Evolutionary conservation across 2,329 filamentous ascomycete genomes (phyloP).

Genomic region (Sporothrix humicola): DNA sequence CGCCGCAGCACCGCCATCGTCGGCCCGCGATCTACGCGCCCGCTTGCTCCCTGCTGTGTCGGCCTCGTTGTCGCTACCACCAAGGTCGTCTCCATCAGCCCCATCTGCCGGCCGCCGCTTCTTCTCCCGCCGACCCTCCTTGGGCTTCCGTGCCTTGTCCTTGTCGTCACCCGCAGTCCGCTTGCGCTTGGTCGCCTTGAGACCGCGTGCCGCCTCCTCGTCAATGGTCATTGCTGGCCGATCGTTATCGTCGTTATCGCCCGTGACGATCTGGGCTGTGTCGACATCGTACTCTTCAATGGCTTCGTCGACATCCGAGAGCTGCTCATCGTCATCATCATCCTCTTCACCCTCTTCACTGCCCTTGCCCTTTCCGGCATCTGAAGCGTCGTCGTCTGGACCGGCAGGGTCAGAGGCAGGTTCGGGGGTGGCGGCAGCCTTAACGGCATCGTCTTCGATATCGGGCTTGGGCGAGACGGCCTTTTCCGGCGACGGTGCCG

Average conservation of each 20-base stretch:
- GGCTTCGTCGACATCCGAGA: conserved; percentile 72
- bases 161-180: conserved; percentile 56
- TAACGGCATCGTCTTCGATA: conserved; percentile 36
- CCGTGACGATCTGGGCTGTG: conserved; percentile 66
- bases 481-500: neutral
- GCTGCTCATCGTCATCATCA: conserved; percentile 59
- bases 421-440: conserved; percentile 24
- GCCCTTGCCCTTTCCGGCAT: conserved; percentile 41
- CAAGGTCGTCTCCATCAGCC: conserved; percentile 55
- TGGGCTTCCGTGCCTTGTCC: conserved; percentile 66
- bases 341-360: conserved; percentile 40
- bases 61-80: conserved; percentile 50
- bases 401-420: conserved; percentile 12
- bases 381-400: conserved; percentile 45
- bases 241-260: conserved; percentile 53
- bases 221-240: conserved; percentile 69
- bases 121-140: conserved; percentile 74
- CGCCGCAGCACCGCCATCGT: conserved; percentile 48
- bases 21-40: conserved; percentile 46
- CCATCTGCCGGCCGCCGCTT: conserved; percentile 56
- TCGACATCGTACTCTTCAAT: conserved; percentile 72
- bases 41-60: conserved; percentile 41
- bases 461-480: conserved; percentile 14
- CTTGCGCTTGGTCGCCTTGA: conserved; percentile 70
- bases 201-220: conserved; percentile 66